phyloP scores from a whole-genome alignment of 1,284 basidiomycete genomes.

The Anthracocystis walkeri region DNA sequence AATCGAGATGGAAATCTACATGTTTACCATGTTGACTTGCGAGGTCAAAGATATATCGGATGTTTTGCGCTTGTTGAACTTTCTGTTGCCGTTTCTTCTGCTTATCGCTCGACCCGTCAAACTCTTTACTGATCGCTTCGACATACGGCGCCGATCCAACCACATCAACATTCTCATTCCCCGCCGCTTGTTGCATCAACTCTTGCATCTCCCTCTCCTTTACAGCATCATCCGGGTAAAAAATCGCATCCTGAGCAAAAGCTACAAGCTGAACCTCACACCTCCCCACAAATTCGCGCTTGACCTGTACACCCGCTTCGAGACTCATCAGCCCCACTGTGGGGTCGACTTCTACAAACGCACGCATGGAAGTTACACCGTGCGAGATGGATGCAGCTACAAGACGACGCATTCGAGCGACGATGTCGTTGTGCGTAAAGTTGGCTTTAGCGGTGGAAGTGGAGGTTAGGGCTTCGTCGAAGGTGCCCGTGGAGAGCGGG shows the following conservation, averaged over 20 bases:
- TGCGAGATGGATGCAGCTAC: conserved; percentile 33
- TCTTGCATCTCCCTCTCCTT: conserved; percentile 27
- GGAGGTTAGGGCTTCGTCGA: conserved; percentile 39
- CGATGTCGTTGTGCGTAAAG: conserved; percentile 25
- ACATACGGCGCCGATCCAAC: conserved; percentile 53
- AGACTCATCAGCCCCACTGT: conserved; percentile 39
- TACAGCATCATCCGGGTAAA: conserved; percentile 22
- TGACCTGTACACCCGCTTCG: conserved; percentile 26
- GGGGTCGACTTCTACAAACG: conserved; percentile 54
- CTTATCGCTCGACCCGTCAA: not conserved
- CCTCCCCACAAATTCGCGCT: conserved; percentile 1
- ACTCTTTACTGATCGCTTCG: conserved; percentile 14
- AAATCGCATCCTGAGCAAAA: conserved; percentile 53
- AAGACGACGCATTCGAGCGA: conserved; percentile 24
- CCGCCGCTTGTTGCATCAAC: conserved; percentile 25
- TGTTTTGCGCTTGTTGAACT: conserved; percentile 15
- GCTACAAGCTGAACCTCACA: conserved; percentile 38
- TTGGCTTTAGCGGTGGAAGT: conserved; percentile 32
- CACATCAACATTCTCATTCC: conserved; percentile 7
- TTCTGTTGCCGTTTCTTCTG: conserved; percentile 11
- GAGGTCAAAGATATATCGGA: conserved; percentile 23
- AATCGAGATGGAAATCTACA: conserved; percentile 58
- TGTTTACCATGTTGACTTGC: conserved; percentile 21
- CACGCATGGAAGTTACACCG: conserved; percentile 44
- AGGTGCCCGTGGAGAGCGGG: conserved; percentile 24